Evolutionary conservation across 345 rosid genomes (phyloP), one percentile per base, ranked within the genome.

Genomic region (Iberis pinnata): DNA sequence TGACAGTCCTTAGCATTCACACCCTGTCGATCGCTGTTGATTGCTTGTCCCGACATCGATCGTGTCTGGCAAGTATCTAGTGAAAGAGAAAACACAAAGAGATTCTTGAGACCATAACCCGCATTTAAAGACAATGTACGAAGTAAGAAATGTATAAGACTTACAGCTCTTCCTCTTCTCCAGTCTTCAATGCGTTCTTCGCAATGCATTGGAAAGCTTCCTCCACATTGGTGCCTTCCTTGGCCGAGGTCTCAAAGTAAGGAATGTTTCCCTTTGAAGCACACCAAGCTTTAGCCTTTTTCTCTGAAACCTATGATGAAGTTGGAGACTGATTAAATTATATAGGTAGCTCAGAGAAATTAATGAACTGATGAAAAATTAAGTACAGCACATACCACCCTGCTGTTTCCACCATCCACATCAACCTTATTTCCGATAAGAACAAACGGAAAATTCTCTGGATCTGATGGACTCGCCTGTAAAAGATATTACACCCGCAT

Each of bases 221-320:
- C 67, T 92, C 98, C 31, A 92, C 98, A 44, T 92, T 88, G 61
- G 85, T 61, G 26, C 97, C 95, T 75, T 88, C 98, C 66, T 92
- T 92, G 9, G 98, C 98, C 56, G 98, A 92, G 49, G 98, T 92
- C 72, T 92, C 98, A 71, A 85, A 92, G 73, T 92, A 92, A 11
- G 95, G 95, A 54, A 88, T 92, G 65, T 92, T 92, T 33, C 97
- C 95, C 74, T 92, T 92, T 4, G 94, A 83, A 58, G 95, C 95
- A 75, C 98, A 92, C 97, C 98, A 92, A 2, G 95, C 95, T 70
- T 82, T 76, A 37, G 88, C 98, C 55, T 85, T 92, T 56, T 92
- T 92, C 81, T 88, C 98, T 7, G 95, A 80, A 53, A 92, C 97
- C 98, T 92, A n/a, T n/a, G n/a, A n/a, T n/a, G n/a, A n/a, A n/a